Percentiles rank a stretch among this genome's conserved stretches.
phyloP scores from a whole-genome alignment of 495 filamentous ascomycete species.

The Penicillium canescens region DNA sequence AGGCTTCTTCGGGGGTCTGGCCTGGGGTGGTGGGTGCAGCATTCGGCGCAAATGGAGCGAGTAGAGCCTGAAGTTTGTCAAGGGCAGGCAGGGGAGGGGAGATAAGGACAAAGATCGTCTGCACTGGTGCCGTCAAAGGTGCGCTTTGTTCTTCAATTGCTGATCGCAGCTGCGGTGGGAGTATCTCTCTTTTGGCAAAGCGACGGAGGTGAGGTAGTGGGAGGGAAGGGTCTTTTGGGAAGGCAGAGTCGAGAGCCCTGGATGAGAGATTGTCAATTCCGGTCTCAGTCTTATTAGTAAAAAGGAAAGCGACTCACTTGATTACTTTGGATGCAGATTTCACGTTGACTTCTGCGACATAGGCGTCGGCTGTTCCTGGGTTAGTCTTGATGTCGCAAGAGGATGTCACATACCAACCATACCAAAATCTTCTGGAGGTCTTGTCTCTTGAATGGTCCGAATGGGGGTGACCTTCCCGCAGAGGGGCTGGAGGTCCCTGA shows the following conservation, averaged over 20 bases:
- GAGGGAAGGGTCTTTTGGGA: slow-evolving; percentile 57
- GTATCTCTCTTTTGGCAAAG: slow-evolving; percentile 68
- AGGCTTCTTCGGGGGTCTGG: slow-evolving; percentile 13
- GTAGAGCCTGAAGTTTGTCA: slow-evolving; percentile 27
- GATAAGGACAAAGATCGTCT: slow-evolving; percentile 42
- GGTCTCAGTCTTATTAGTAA: too few species aligned
- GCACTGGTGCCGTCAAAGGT: slow-evolving; percentile 1
- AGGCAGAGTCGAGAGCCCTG: slow-evolving; percentile 43
- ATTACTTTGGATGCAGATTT: slow-evolving; percentile 47
- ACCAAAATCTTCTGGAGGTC: slow-evolving; percentile 41
- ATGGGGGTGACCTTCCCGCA: slow-evolving; percentile 36
- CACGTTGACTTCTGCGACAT: slow-evolving; percentile 43
- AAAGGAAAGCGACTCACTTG: slow-evolving; percentile 34
- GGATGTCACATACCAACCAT: slow-evolving; percentile 10
- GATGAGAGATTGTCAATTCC: neutral
- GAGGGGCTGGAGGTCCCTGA: slow-evolving; percentile 29
- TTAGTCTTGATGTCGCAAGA: slow-evolving; percentile 3
- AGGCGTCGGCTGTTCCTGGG: slow-evolving; percentile 37
- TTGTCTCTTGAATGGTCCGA: slow-evolving; percentile 43
- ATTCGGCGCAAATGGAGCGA: slow-evolving; percentile 35
- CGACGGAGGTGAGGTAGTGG: slow-evolving; percentile 78
- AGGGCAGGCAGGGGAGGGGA: slow-evolving; percentile 35
- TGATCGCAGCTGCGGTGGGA: slow-evolving; percentile 54
- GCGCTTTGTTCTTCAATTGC: slow-evolving; percentile 22
- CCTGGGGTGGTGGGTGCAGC: slow-evolving; percentile 5